These are phyloP conservation scores for Nyssa sinensis DNA, from an alignment of 148 eudicot genomes.

Conservation along the genomic window DNA sequence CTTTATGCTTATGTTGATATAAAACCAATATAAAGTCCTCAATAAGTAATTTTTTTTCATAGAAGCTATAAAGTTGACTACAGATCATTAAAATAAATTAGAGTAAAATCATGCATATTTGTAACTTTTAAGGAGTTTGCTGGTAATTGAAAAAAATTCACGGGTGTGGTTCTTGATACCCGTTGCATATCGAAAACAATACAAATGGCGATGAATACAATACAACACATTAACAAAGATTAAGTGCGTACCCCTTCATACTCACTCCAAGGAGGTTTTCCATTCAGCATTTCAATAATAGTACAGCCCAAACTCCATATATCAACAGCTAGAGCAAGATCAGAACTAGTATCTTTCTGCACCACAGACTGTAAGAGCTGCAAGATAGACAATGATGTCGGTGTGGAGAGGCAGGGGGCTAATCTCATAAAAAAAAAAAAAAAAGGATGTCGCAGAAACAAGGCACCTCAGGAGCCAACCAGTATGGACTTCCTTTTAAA, in stretches of 20 bases:
- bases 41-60: no score
- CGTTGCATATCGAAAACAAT: neutral
- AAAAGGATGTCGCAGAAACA: neutral
- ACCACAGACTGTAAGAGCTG: slow-evolving; percentile 82
- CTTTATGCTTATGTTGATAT: no score
- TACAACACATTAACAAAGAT: neutral
- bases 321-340: slow-evolving; percentile 84
- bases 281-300: slow-evolving; percentile 87
- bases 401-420: neutral
- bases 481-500: slow-evolving; percentile 88
- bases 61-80: no score
- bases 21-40: no score
- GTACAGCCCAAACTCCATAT: slow-evolving; percentile 99
- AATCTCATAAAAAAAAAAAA: neutral
- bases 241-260: slow-evolving; percentile 70
- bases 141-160: no score
- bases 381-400: slow-evolving; percentile 24
- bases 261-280: slow-evolving; percentile 94
- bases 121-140: no score
- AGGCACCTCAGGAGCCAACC: slow-evolving; percentile 99
- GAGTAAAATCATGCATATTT: no score
- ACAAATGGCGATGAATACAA: neutral
- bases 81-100: no score
- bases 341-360: slow-evolving; percentile 62
- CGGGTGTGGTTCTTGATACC: no score